Base-by-base conservation (phyloP, 768 basidiomycete genomes). In the Cubamyces sp. region DNA sequence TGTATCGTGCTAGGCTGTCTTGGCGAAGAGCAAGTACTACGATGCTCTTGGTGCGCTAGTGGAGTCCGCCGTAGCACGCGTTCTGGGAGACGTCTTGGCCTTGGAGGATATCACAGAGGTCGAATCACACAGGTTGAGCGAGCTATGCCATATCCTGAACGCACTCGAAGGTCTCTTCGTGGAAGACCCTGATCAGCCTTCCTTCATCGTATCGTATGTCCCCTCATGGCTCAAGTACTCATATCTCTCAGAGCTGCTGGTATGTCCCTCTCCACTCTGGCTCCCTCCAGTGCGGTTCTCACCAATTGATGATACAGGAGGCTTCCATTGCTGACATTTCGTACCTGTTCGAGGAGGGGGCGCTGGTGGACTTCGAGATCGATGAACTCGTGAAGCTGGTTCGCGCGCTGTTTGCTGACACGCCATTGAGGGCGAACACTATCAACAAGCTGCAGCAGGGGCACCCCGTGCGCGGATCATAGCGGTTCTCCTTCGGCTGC, bases 161-260 rank as follows among this genome's bases (percentile, higher is more conserved):
- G 83, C 90, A 4, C 73, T 96, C 48, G 95, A 97, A 70, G 89
- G 86, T 3, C 72, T 95, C 23, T 97, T 96, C 69, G 81, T 86
- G 26, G 86, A 89, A 60, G 82, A 86, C 67, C 79, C 80, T 9
- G 80, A 79, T 23, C 65, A 90, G 84, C 81, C 88, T 19, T 89
- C 92, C 0, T 86, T 90, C 50, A 87, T 93, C 7, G 90, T 89
- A 0, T 87, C 86, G 0, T 93, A 92, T 65, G 92, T 96, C n/a
- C 90, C 92, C 1, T 88, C 86, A 14, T 98, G 96, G 96, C 80
- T 97, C 68, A 96, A 96, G 74, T 96, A 92, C 74, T 94, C 91
- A 19, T 98, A 98, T 74, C 81, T 97, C 5, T 92, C 92, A 1
- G 95, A 97, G 73, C 82, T 98, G 14, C 73, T 98, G 80, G 94